Evolutionary conservation across 2,329 filamentous ascomycete genomes (phyloP).

Genomic region (Fusarium pilosicola): DNA sequence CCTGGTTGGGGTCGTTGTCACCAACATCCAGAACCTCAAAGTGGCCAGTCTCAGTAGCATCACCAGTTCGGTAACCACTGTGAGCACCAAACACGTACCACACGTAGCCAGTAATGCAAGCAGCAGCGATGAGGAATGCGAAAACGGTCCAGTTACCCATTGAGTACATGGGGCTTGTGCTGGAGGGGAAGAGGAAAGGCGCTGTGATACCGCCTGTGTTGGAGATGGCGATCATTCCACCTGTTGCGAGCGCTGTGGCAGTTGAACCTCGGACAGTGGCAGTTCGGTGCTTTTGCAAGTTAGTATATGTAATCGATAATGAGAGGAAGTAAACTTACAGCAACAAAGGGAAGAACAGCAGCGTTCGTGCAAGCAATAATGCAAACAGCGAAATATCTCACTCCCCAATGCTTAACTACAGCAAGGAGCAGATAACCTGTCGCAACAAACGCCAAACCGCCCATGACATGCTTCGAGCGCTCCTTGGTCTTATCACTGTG

Average conservation of each 20-base stretch:
- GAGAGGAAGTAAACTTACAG: constrained; percentile 34
- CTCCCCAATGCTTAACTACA: constrained; percentile 45
- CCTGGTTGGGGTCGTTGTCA: constrained; percentile 32
- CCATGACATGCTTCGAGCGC: constrained; percentile 47
- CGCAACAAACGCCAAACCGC: constrained; percentile 42
- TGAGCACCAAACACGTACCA: constrained; percentile 48
- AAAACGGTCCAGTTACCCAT: constrained; percentile 51
- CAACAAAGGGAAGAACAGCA: constrained; percentile 48
- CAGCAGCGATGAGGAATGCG: constrained; percentile 43
- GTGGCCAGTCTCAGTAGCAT: constrained; percentile 20
- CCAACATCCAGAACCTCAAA: constrained; percentile 34
- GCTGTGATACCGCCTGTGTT: constrained; percentile 50
- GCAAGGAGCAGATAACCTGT: constrained; percentile 46
- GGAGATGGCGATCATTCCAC: constrained; percentile 49
- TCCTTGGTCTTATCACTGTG: constrained; percentile 48
- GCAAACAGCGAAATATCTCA: constrained; percentile 46
- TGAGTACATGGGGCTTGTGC: constrained; percentile 46
- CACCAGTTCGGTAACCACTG: constrained; percentile 46
- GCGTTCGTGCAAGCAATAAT: constrained; percentile 49
- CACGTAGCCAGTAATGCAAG: constrained; percentile 41
- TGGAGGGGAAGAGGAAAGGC: constrained; percentile 48
- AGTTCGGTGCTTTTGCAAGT: constrained; percentile 43
- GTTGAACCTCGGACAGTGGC: constrained; percentile 48
- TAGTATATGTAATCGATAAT: fast-evolving
- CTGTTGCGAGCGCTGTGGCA: constrained; percentile 48